A percentile compares a stretch with the other conserved stretches of the same genome.
These are phyloP conservation scores for Leccinellum albellum DNA, from an alignment of 768 basidiomycete species.

Conservation along the genomic window DNA sequence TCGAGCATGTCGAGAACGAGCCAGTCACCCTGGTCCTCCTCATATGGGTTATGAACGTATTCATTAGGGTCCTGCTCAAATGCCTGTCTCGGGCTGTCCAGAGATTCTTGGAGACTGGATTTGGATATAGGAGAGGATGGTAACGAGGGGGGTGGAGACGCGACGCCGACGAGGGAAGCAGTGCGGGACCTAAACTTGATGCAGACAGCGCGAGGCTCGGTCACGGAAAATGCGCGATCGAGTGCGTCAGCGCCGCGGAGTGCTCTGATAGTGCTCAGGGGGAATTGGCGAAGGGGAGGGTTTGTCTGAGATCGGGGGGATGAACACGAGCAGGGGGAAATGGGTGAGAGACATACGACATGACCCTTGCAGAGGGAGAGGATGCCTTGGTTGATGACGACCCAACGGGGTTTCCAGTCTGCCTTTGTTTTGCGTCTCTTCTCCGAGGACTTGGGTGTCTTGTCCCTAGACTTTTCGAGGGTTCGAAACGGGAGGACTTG, in stretches of 20 bases:
- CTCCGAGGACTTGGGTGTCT: conserved; percentile 10
- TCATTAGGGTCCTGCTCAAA: neutral
- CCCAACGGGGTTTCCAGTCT: conserved; percentile 64
- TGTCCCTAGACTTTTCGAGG: conserved; percentile 13
- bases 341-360: conserved; percentile 37
- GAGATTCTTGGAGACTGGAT: conserved; percentile 1
- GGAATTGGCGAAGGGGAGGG: conserved; percentile 36
- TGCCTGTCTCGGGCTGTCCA: conserved; percentile 4
- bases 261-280: conserved; percentile 38
- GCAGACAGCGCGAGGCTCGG: conserved; percentile 36
- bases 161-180: neutral
- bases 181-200: conserved; percentile 34
- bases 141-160: conserved; percentile 17
- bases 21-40: conserved; percentile 39
- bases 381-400: conserved; percentile 54
- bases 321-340: conserved; percentile 1
- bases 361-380: conserved; percentile 53
- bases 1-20: conserved; percentile 50
- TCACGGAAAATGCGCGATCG: conserved; percentile 20
- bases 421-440: conserved; percentile 36
- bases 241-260: conserved; percentile 47
- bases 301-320: conserved; percentile 33
- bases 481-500: conserved; percentile 27
- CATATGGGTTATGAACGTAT: conserved; percentile 1
- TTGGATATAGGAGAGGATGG: conserved; percentile 26